Evolutionary conservation across 1,139 yeast genomes (phyloP), one percentile per base, ranked within the genome.

Genomic region (Debaryomycetaceae sp.): DNA sequence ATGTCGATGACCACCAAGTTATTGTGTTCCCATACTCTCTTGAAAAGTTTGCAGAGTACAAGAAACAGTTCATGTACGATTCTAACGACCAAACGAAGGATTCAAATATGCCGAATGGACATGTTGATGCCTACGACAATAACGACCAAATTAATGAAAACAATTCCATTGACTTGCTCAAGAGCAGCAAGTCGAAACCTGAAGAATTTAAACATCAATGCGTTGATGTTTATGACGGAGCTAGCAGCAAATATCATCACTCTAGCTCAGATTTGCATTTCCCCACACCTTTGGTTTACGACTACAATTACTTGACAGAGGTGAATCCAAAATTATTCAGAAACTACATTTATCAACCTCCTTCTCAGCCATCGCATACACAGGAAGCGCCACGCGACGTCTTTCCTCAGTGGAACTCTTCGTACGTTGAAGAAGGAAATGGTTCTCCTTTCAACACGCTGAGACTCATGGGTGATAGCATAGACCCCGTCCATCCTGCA

Each of bases 1-100:
- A 49, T 37, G 49, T 50, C n/a, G 46, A 52, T 38, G 58, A 59
- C 50, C 95, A 87, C 54, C 95, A 87, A 56, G 88, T 89, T 29
- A 70, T 88, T 16, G 73, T 83, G 17, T 67, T 70, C 22, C 78
- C 78, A 6, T 61, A 58, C 50, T 75, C 75, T 6, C 60, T 71
- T 46, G 73, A 70, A 43, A 75, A 70, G 47, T 71, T 55, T 50
- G 66, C 65, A 2, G 61, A 58, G 19, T 64, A 52, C 48, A 58
- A 60, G 30, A 39, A 36, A 24, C 38, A 37, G 36, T 15, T 16
- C 15, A 8, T 9, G 9, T 8, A n/a, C 17, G 17, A 26, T 17
- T 31, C 24, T 34, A 28, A 3, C 9, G 37, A 26, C 9, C 4
- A 2, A 31, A 35, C 16, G 37, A 38, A 11, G 36, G 17, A 17